phyloP scores from a whole-genome alignment of 2,329 filamentous ascomycete species.

The Aspergillus sp. region DNA sequence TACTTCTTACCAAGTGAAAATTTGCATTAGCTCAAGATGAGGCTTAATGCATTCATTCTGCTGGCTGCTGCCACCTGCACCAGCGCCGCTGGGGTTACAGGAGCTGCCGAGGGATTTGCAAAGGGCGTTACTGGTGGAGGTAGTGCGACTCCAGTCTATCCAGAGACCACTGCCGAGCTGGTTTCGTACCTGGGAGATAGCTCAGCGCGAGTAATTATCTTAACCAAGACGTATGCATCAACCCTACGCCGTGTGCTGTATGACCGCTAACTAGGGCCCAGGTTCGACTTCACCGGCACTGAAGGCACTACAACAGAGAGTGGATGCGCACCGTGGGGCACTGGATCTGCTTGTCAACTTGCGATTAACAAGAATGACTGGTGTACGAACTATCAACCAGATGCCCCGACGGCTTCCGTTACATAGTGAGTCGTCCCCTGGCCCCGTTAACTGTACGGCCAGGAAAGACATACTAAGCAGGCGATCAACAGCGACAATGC shows the following conservation, averaged over 20 bases:
- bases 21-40: too few relatives aligned
- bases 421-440: neutral
- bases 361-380: conserved; percentile 61
- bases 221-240: conserved; percentile 20
- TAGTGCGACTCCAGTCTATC: conserved; percentile 54
- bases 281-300: conserved; percentile 22
- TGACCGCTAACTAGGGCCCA: too few relatives aligned
- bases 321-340: conserved; percentile 60
- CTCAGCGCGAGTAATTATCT: conserved; percentile 56
- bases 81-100: conserved; percentile 21
- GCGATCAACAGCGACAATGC: conserved; percentile 47
- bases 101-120: conserved; percentile 50
- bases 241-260: too few relatives aligned
- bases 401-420: conserved; percentile 44
- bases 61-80: neutral
- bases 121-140: conserved; percentile 63
- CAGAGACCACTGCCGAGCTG: conserved; percentile 56
- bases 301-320: conserved; percentile 45
- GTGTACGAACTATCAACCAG: conserved; percentile 60
- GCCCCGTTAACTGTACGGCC: conserved; percentile 16
- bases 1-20: too few relatives aligned
- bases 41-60: too few relatives aligned
- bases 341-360: conserved; percentile 53
- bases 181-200: conserved; percentile 59
- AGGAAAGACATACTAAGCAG: too few relatives aligned